A percentile compares a stretch with the other conserved stretches of the same genome.
Evolutionary conservation across 768 basidiomycete species (phyloP).

Genomic region (Leccinellum albellum): DNA sequence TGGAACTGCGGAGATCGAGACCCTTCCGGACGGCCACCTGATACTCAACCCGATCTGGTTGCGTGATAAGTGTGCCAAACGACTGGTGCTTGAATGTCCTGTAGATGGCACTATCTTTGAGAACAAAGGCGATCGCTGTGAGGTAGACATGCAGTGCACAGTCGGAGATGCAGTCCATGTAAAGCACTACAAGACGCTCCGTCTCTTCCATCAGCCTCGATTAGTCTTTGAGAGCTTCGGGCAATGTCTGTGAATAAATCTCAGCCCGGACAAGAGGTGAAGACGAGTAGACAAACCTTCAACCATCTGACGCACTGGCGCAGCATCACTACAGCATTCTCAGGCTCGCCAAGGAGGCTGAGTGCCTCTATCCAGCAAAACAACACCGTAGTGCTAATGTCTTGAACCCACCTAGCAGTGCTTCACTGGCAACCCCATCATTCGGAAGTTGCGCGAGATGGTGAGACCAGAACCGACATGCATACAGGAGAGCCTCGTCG

Average conservation of each 20-base stretch:
- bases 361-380: constrained; percentile 14
- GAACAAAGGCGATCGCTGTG: constrained; percentile 5
- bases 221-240: constrained; percentile 1
- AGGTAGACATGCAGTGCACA: constrained; percentile 20
- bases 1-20: not conserved
- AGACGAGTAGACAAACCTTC: constrained; percentile 1
- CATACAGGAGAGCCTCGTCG: constrained; percentile 13
- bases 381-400: constrained; percentile 8
- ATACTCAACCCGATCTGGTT: not conserved
- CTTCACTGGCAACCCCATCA: constrained; percentile 3
- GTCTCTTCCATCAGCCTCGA: constrained; percentile 14
- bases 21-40: not conserved
- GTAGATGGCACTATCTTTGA: not conserved
- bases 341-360: constrained; percentile 12
- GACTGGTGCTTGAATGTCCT: constrained; percentile 9
- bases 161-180: constrained; percentile 18
- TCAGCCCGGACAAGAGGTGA: not conserved
- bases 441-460: constrained; percentile 15
- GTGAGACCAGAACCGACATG: constrained; percentile 19
- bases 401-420: constrained; percentile 1
- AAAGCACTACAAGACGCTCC: constrained; percentile 17
- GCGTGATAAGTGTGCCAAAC: not conserved
- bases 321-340: constrained; percentile 14
- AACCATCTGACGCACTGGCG: constrained; percentile 11
- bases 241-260: constrained; percentile 2